Percentiles rank a stretch among this genome's conserved stretches.
phyloP scores from a whole-genome alignment of 768 basidiomycete genomes.

The Xerocomellus dryophilus region DNA sequence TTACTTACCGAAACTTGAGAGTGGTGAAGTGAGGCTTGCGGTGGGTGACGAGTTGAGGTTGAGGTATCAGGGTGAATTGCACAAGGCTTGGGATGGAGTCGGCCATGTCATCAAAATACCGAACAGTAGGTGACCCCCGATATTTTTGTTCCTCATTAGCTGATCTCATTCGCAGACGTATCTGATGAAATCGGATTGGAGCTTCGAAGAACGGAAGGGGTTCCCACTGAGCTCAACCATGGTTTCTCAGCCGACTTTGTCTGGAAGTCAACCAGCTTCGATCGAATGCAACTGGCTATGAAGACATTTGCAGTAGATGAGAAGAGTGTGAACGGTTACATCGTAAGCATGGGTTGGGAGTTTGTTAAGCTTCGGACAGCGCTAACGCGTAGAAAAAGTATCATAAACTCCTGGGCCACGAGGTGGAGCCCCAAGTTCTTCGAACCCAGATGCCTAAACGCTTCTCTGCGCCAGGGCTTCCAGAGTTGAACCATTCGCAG shows the following conservation, averaged over 20 bases:
- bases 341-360: constrained; percentile 52
- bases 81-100: constrained; percentile 95
- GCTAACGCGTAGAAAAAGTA: constrained; percentile 54
- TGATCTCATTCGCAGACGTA: constrained; percentile 60
- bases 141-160: neutral
- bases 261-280: constrained; percentile 99
- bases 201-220: constrained; percentile 84
- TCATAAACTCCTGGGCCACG: constrained; percentile 97
- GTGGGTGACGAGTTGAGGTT: constrained; percentile 94
- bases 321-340: constrained; percentile 98
- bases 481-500: constrained; percentile 98
- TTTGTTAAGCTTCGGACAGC: neutral
- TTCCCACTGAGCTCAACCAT: constrained; percentile 90
- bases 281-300: constrained; percentile 99
- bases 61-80: constrained; percentile 83
- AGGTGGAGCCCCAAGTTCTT: constrained; percentile 90
- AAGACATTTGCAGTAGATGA: constrained; percentile 99
- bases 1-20: constrained; percentile 91
- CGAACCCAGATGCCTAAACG: constrained; percentile 94
- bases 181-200: constrained; percentile 98
- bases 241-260: constrained; percentile 98
- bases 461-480: constrained; percentile 95
- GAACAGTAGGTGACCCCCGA: constrained; percentile 66
- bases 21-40: constrained; percentile 93
- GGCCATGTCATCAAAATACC: constrained; percentile 99